phyloP scores from a whole-genome alignment of 2,329 filamentous ascomycete genomes.

The Phialophora macrospora region DNA sequence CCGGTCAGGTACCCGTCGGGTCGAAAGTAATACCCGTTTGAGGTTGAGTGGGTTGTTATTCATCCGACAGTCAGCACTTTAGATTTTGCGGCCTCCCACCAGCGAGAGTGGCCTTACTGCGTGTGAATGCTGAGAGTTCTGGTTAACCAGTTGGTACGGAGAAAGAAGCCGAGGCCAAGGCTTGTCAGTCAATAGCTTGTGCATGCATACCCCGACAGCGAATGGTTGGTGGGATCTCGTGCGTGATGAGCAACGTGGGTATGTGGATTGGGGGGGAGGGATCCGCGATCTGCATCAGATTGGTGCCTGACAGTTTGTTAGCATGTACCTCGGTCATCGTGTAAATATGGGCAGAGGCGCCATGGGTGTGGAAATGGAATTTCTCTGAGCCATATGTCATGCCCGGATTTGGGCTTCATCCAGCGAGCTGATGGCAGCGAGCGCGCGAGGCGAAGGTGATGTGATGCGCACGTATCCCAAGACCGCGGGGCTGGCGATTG shows the following conservation, averaged over 20 bases:
- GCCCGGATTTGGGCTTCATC: not conserved
- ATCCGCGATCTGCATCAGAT: slow-evolving; percentile 4
- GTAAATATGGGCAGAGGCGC: too few relatives aligned
- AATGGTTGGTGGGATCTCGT: too few relatives aligned
- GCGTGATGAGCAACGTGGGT: slow-evolving; percentile 11
- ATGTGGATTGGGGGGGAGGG: slow-evolving; percentile 8
- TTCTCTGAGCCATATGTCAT: not conserved
- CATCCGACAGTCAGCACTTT: slow-evolving; percentile 18
- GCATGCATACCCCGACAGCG: too few relatives aligned
- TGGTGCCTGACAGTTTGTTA: not conserved
- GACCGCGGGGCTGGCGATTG: not conserved
- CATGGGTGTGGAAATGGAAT: too few relatives aligned
- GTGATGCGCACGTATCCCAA: not conserved
- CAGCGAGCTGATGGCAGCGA: slow-evolving; percentile 1
- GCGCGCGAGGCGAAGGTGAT: too few relatives aligned
- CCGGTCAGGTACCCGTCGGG: slow-evolving; percentile 9
- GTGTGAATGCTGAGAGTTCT: not conserved
- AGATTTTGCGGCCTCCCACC: not conserved
- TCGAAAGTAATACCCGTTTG: slow-evolving; percentile 12
- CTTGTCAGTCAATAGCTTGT: too few relatives aligned
- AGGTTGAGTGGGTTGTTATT: slow-evolving; percentile 15
- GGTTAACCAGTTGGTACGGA: not conserved
- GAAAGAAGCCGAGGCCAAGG: too few relatives aligned
- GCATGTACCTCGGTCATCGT: too few relatives aligned
- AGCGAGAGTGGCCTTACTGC: not conserved